A percentile compares a stretch with the other conserved stretches of the same genome.
Evolutionary conservation across 83 land plant genomes (phyloP).

Genomic region (Thuja plicata): DNA sequence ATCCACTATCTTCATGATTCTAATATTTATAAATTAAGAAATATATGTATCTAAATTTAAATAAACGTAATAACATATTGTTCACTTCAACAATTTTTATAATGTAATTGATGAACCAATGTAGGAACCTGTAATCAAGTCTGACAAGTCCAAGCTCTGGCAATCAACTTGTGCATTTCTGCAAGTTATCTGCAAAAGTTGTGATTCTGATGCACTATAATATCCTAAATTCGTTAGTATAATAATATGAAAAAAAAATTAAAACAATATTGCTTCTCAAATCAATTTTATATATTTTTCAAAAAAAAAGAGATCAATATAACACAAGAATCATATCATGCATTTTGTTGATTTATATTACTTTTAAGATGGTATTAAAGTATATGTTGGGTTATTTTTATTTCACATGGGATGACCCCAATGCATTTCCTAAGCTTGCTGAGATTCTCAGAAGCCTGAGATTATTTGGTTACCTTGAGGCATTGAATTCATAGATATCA

Average conservation of each 20-base stretch:
- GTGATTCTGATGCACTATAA: slow-evolving; percentile 29
- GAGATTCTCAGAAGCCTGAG: not conserved
- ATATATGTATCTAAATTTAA: not conserved
- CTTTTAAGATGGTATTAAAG: too few species aligned
- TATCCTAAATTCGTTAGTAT: not conserved
- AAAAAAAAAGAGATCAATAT: too few species aligned
- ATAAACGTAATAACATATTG: not conserved
- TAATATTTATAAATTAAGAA: not conserved
- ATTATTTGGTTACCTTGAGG: slow-evolving; percentile 18
- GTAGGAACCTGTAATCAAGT: slow-evolving; percentile 20
- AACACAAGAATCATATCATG: too few species aligned
- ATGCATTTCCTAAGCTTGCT: not conserved
- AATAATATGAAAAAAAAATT: too few species aligned
- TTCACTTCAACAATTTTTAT: too few species aligned
- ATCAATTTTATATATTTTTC: too few species aligned
- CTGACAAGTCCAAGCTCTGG: slow-evolving; percentile 9
- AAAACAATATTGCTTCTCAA: too few species aligned
- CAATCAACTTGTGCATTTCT: slow-evolving; percentile 2
- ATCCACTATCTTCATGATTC: too few species aligned
- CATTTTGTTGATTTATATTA: too few species aligned
- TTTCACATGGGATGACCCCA: not conserved
- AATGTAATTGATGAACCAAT: not conserved
- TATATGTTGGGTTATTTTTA: not conserved
- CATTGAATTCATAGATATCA: slow-evolving; percentile 35
- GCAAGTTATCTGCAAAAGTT: slow-evolving; percentile 27